Evolutionary conservation across 306 rosid genomes (phyloP), one percentile per base, ranked within the genome.

Genomic region (Acacia acuminata): DNA sequence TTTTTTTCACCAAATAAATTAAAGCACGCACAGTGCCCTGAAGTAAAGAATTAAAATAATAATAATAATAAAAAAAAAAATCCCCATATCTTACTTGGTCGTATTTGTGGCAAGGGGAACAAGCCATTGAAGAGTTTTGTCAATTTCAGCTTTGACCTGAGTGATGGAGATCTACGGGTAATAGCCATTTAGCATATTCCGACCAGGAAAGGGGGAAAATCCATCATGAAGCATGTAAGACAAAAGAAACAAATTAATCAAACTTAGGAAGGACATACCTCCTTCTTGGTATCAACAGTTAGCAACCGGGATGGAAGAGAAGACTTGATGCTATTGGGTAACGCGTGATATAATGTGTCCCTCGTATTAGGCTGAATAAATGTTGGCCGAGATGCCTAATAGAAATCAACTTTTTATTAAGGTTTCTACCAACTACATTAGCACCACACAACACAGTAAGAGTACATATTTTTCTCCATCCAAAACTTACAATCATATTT

Each of bases 41-140:
- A 34, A 27, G 38, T 25, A 13, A 4, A 27, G 17, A 66, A 66
- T 7, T 51, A 15, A n/a, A n/a, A n/a, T n/a, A n/a, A n/a, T n/a
- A n/a, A n/a, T n/a, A n/a, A n/a, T n/a, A n/a, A n/a, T n/a, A n/a
- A n/a, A 48, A 65, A 77, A 53, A 80, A 38, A 48, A 65, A 74
- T 51, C 58, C 58, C n/a, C 78, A 77, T 60, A 58, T 82, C 97
- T 64, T 87, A 96, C 99, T 84, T 96, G 83, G 75, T 86, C 11
- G 99, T 96, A 83, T 91, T 92, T 63, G 93, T 84, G 55, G 99
- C 94, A 56, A 91, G 73, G 20, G 98, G 98, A 80, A 87, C 88
- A 77, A 96, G 94, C 98, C 98, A 96, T 50, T 82, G 82, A 47
- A 96, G 93, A 68, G 83, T 91, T 81, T 90, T 92, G 17, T 94